Evolutionary conservation across 148 eudicot genomes (phyloP), one percentile per base, ranked within the genome.

Genomic region (Nepenthes gracilis): DNA sequence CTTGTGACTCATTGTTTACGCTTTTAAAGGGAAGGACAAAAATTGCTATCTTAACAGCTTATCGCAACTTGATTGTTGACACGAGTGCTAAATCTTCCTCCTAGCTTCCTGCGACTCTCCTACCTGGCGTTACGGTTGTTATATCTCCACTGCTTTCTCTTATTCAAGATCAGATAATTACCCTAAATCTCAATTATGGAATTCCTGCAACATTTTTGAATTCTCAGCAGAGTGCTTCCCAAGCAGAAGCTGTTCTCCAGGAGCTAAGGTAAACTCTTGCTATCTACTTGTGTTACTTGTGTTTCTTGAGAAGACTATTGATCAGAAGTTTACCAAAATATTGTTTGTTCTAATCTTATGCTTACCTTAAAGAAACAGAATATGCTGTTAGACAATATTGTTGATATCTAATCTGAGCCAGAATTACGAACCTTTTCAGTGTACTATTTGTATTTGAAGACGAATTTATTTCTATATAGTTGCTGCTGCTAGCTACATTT

Each of bases 91-190:
- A 9, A 55, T 64, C 54, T 58, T 14, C 56, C 51, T 56, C 76
- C 33, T 92, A 94, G 97, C 97, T 94, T 70, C 90, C 97, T 66
- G 95, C 99, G 59, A 86, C 88, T 58, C 69, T 94, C 54, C 85
- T 66, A 63, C 86, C 84, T 50, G 99, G 99, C 35, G 92, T 94
- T 67, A 94, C 97, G 47, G 64, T 94, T 62, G 99, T 94, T 62
- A 76, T 94, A 70, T 94, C 99, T 47, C 99, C 99, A 38, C 75
- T 94, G 65, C 95, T 94, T 54, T 89, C 99, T 59, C 97, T 94
- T 23, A 94, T 94, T 74, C 99, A 94, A 75, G 99, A 94, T 77
- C 99, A 94, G 77, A 89, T 94, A 71, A 77, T 94, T 45, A 83
- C 99, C 13, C 75, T 94, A 63, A 94, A 86, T 71, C 89, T 84